A percentile compares a stretch with the other conserved stretches of the same genome.
These are phyloP conservation scores for Collybia mongolica DNA, from an alignment of 768 basidiomycete genomes.

Conservation along the genomic window DNA sequence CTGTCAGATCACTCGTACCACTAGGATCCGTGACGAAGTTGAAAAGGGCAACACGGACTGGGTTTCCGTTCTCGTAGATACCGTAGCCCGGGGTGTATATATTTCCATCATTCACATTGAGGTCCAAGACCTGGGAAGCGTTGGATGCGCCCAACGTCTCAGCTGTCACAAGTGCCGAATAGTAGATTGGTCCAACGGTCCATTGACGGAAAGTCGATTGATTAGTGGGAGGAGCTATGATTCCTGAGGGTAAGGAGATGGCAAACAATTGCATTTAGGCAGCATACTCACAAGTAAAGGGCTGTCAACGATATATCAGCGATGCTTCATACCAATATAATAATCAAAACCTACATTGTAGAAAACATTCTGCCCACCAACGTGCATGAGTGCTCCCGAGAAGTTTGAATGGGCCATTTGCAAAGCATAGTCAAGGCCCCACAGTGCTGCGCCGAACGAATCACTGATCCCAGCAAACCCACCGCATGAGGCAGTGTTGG, in stretches of 20 bases:
- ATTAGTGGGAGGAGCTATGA: conserved; percentile 53
- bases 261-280: background rate
- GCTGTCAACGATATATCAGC: conserved; percentile 53
- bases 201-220: conserved; percentile 62
- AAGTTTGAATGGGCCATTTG: conserved; percentile 57
- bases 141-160: conserved; percentile 68
- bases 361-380: conserved; percentile 62
- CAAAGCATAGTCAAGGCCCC: conserved; percentile 61
- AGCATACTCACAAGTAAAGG: conserved; percentile 48
- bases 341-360: conserved; percentile 52
- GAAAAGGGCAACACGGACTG: conserved; percentile 63
- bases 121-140: conserved; percentile 62
- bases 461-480: conserved; percentile 65
- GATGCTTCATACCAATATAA: conserved; percentile 16
- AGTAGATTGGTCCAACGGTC: conserved; percentile 78
- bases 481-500: conserved; percentile 68
- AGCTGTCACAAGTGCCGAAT: conserved; percentile 67
- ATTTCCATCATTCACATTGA: conserved; percentile 49
- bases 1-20: conserved; percentile 56
- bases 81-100: conserved; percentile 65
- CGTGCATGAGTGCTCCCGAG: conserved; percentile 47
- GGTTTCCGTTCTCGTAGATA: conserved; percentile 68
- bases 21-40: conserved; percentile 67
- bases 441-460: conserved; percentile 61
- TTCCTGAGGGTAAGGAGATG: background rate